Base-by-base conservation (phyloP, 179 eudicot species). In the Sideroxylon spinosum region DNA sequence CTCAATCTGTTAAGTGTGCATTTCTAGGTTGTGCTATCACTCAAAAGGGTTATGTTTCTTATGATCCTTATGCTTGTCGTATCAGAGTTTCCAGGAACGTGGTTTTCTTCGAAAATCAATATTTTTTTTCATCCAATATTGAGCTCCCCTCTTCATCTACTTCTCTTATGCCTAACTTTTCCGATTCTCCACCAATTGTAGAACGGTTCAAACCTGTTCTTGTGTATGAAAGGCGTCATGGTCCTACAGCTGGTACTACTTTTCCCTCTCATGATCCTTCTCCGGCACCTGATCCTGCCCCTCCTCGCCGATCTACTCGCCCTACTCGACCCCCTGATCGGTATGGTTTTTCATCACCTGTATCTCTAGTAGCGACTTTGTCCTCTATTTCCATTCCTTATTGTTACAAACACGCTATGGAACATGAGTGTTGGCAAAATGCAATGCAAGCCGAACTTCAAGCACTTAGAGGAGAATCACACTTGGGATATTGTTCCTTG, bases 41-140 rank as follows among this genome's bases (percentile, higher is more conserved):
- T 52, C 52, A 67, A 23, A 78, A 48, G 46, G 69, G 59, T 17
- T 49, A n/a, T 71, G 17, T 71, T 0, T 71, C 63, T 25, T 78
- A 78, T 71, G 76, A 78, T 72, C 62, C 71, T 13, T 3, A 9
- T 19, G 12, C 26, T 23, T 0, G 72, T 13, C n/a, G 16, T 14
- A 23, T 72, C 2, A 29, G 60, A n/a, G 19, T 49, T 23, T 61
- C 81, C 12, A 19, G 52, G 9, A 71, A 78, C 72, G 71, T 78
- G 0, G 50, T 28, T 6, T 78, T 61, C n/a, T 1, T 70, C 22
- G 56, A 59, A 22, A 50, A 77, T 68, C 9, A 59, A 11, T 48
- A 59, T 17, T 44, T 32, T 50, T 10, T 3, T 48, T 6, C 3
- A 3, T 23, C 17, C 1, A 6, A 32, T 23, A 17, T 4, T 2